Conservation (phyloP, 73 alveolate genomes). For the Paramecium sonneborni region DNA sequence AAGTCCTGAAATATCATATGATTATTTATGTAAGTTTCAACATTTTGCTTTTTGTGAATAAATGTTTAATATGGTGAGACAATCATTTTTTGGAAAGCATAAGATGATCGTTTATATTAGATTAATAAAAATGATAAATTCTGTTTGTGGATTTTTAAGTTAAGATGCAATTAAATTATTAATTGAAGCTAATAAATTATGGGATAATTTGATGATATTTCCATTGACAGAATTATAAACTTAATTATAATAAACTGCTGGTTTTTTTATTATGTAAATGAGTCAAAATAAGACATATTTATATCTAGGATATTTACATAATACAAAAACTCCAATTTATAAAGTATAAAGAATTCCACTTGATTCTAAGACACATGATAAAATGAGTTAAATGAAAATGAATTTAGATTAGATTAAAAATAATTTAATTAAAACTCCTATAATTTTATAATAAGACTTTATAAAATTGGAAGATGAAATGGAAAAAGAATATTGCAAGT, state of each 20-base stretch:
- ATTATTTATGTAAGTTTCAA: conserved; percentile 45
- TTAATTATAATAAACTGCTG: neutral
- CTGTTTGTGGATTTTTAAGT: neutral
- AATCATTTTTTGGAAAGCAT: conserved; percentile 65
- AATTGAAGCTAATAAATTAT: neutral
- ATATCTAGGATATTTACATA: conserved; percentile 25
- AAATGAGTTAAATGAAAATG: neutral
- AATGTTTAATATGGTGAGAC: conserved; percentile 18
- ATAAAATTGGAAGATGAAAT: conserved; percentile 53
- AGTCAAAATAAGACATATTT: neutral
- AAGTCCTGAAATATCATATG: conserved; percentile 62
- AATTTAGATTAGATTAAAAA: conserved; percentile 33
- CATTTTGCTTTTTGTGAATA: conserved; percentile 55
- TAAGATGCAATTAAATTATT: neutral
- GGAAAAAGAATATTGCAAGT: conserved; percentile 40
- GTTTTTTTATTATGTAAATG: neutral
- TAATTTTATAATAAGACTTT: conserved; percentile 32
- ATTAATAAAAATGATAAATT: conserved; percentile 8
- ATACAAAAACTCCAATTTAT: neutral
- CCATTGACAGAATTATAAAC: neutral
- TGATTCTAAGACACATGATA: neutral
- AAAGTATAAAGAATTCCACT: neutral
- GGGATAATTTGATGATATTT: neutral
- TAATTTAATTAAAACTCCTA: conserved; percentile 42
- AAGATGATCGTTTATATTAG: conserved; percentile 47